phyloP scores from a whole-genome alignment of 176 grass and related monocot species.

The Triticum turgidum region DNA sequence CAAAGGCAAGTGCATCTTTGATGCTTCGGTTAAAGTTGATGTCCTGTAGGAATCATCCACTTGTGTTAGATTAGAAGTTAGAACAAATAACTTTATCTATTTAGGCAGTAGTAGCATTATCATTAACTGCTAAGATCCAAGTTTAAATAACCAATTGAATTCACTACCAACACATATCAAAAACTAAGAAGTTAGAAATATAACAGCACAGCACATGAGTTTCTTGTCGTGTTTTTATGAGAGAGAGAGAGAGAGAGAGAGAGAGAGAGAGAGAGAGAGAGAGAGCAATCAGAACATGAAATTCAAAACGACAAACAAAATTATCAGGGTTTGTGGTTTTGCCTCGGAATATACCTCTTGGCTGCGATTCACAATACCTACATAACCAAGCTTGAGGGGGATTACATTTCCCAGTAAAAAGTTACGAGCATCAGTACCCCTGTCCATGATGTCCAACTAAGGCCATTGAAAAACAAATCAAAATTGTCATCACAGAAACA shows the following conservation, averaged over 20 bases:
- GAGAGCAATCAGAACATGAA: slow-evolving; percentile 4
- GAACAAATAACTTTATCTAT: slow-evolving; percentile 12
- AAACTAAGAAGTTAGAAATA: slow-evolving; percentile 12
- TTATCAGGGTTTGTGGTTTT: slow-evolving; percentile 8
- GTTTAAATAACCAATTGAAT: slow-evolving; percentile 21
- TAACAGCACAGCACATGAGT: not conserved
- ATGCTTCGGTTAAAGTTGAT: slow-evolving; percentile 92
- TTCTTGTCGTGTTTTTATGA: not conserved
- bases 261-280: not conserved
- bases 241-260: too few species aligned
- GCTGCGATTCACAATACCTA: slow-evolving; percentile 88
- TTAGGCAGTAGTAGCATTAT: not conserved
- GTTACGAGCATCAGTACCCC: slow-evolving; percentile 92
- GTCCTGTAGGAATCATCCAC: slow-evolving; percentile 58
- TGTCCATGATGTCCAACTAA: slow-evolving; percentile 99
- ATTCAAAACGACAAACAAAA: slow-evolving; percentile 8
- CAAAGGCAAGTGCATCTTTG: slow-evolving; percentile 82
- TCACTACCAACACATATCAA: not conserved
- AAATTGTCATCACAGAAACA: slow-evolving; percentile 6
- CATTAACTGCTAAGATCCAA: not conserved
- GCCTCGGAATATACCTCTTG: slow-evolving; percentile 71
- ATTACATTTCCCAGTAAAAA: slow-evolving; percentile 94
- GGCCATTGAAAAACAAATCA: slow-evolving; percentile 36
- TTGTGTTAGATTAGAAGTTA: slow-evolving; percentile 29
- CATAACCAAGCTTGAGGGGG: slow-evolving; percentile 88